Evolutionary conservation across 1,284 basidiomycete species (phyloP), one percentile per base, ranked within the genome.

Genomic region (Phaffia rhodozyma): DNA sequence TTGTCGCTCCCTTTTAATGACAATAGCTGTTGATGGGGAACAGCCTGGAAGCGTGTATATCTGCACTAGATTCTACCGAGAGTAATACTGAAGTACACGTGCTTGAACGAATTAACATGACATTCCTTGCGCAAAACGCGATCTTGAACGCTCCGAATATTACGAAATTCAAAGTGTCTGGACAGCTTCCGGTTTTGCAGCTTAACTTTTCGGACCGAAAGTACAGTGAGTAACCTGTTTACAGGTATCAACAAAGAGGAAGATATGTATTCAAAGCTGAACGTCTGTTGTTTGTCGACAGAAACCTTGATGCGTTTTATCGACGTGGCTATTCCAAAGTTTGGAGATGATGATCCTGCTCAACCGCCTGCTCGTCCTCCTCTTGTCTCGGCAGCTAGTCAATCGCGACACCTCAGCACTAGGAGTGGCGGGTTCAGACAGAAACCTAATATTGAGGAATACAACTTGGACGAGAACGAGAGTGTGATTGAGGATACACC

Each of bases 121-220:
- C 89, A 67, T 84, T 99, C 63, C 83, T 86, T 68, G 84, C 97
- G 23, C 90, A 97, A 70, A 96, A 88, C 72, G 97, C 92, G 1
- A 99, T 99, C 69, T 85, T 97, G 38, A 86, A 84, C 63, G 90
- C 86, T 5, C 82, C 88, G 49, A 93, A 84, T 68, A 81, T 98
- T 54, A 85, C 93, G 9, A 83, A 87, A 53, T 88, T 97, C 82
- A 98, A 96, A 76, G 81, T 98, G 61, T 85, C 89, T 1, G 96
- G 94, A 13, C 87, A 87, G 67, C 78, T 99, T 62, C 94, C 96
- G 1, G 84, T 83, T 53, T 80, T 99, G 6, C 86, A 89, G 71
- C 81, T 97, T 73, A 98, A 99, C 76, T 82, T 98, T 67, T 98
- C 96, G 6, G 96, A 98, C 70, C 81, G 82, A 27, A 99, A 98